Percentiles rank a stretch among this genome's conserved stretches.
phyloP scores from a whole-genome alignment of 78 protist genomes.

The Dictyostelium intermedium region DNA sequence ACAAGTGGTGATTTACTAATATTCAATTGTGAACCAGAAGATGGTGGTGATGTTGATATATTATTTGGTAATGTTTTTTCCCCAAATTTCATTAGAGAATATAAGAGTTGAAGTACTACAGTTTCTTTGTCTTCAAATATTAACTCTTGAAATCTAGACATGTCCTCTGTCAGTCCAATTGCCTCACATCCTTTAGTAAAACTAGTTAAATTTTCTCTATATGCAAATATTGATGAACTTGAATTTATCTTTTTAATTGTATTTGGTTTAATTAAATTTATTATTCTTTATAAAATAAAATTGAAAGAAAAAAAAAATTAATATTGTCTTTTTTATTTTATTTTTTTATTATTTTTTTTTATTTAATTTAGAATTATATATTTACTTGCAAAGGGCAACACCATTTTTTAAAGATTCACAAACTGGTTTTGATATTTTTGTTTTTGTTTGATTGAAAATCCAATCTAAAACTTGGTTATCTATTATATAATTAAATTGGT shows the following conservation, averaged over 20 bases:
- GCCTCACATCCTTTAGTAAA: conserved; percentile 47
- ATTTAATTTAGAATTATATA: background rate
- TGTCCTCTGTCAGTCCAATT: conserved; percentile 30
- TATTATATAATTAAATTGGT: background rate
- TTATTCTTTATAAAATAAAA: background rate
- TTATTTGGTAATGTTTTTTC: background rate
- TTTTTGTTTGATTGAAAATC: conserved; percentile 30
- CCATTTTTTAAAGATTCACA: conserved; percentile 57
- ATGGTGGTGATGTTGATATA: background rate
- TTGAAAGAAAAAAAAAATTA: background rate
- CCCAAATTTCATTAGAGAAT: conserved; percentile 18
- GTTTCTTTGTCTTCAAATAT: conserved; percentile 22
- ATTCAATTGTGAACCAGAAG: background rate
- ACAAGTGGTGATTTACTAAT: conserved; percentile 15
- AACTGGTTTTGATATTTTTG: conserved; percentile 17
- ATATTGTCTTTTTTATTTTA: background rate
- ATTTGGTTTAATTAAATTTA: conserved; percentile 66
- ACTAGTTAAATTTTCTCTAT: conserved; percentile 32
- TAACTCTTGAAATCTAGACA: conserved; percentile 20
- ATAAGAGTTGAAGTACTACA: background rate
- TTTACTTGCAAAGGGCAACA: conserved; percentile 64
- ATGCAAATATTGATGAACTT: conserved; percentile 4
- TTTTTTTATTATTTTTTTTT: background rate
- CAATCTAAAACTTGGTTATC: conserved; percentile 65
- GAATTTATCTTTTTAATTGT: conserved; percentile 46